phyloP scores from a whole-genome alignment of 2,329 filamentous ascomycete species.

The Apiospora marii region DNA sequence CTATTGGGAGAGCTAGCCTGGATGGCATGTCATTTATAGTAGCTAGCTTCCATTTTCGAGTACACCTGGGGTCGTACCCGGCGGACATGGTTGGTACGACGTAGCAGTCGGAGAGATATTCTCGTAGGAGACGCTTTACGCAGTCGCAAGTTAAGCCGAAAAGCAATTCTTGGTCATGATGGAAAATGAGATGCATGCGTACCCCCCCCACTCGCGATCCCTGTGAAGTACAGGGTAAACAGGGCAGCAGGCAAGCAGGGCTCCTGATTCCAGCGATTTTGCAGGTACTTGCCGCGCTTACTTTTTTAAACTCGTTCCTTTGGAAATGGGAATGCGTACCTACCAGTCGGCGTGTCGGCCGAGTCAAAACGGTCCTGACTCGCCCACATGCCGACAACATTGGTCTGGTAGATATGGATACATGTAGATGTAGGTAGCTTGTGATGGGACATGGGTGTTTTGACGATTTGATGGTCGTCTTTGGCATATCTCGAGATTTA shows the following conservation, averaged over 20 bases:
- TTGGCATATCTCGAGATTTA: background rate
- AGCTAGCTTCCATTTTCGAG: background rate
- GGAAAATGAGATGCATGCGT: background rate
- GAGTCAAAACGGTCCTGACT: slow-evolving; percentile 7
- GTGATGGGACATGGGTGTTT: background rate
- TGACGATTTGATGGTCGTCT: background rate
- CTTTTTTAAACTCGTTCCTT: slow-evolving; percentile 3
- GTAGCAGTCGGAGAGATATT: slow-evolving; percentile 8
- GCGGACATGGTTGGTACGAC: background rate
- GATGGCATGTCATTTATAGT: background rate
- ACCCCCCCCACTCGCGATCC: background rate
- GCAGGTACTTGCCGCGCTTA: slow-evolving; percentile 1
- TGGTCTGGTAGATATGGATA: too few relatives aligned
- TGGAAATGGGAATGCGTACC: background rate
- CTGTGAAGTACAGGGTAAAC: background rate
- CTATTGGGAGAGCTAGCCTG: slow-evolving; percentile 17
- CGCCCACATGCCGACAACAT: background rate
- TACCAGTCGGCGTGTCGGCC: background rate
- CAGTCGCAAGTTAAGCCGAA: background rate
- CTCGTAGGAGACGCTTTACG: background rate
- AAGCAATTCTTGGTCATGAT: background rate
- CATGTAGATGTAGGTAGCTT: background rate
- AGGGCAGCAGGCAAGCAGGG: background rate
- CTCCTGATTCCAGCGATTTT: background rate
- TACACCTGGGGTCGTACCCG: background rate